phyloP scores from a whole-genome alignment of 495 filamentous ascomycete species.

The Daldinia bambusicola region DNA sequence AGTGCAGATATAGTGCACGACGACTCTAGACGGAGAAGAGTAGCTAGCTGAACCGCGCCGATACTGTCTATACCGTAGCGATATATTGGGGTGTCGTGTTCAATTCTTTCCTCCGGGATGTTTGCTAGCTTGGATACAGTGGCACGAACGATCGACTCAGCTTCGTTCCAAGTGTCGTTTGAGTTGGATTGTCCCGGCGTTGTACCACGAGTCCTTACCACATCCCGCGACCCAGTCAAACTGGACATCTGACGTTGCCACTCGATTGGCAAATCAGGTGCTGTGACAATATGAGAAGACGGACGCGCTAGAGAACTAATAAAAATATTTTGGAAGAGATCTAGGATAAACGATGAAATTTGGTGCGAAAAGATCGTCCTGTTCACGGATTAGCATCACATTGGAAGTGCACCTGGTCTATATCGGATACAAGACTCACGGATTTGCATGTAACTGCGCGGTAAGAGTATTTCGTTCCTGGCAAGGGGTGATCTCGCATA shows the following conservation, averaged over 20 bases:
- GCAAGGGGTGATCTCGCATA: slow-evolving; percentile 71
- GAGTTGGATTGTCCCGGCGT: not conserved
- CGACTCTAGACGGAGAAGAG: slow-evolving; percentile 67
- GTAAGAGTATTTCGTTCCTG: slow-evolving; percentile 54
- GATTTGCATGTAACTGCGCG: slow-evolving; percentile 58
- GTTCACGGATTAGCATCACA: slow-evolving; percentile 21
- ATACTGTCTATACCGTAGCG: slow-evolving; percentile 90
- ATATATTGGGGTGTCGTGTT: slow-evolving; percentile 73
- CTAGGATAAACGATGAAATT: slow-evolving; percentile 55
- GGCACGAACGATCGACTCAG: slow-evolving; percentile 62
- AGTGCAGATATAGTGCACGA: slow-evolving; percentile 66
- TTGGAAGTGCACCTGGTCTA: not conserved
- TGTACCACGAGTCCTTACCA: slow-evolving; percentile 55
- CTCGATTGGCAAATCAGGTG: slow-evolving; percentile 17
- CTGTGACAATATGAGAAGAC: slow-evolving; percentile 41
- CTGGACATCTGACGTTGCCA: slow-evolving; percentile 34
- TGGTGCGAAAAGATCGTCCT: slow-evolving; percentile 55
- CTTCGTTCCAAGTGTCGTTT: slow-evolving; percentile 57
- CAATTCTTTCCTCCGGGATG: slow-evolving; percentile 63
- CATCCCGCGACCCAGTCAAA: slow-evolving; percentile 12
- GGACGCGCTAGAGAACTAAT: slow-evolving; percentile 49
- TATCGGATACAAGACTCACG: slow-evolving; percentile 43
- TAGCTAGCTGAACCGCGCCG: slow-evolving; percentile 80
- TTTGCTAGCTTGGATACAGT: slow-evolving; percentile 67
- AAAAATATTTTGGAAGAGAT: slow-evolving; percentile 61